Conservation (phyloP, 352 stramenopile genomes). For the Phytophthora podocarpi region DNA sequence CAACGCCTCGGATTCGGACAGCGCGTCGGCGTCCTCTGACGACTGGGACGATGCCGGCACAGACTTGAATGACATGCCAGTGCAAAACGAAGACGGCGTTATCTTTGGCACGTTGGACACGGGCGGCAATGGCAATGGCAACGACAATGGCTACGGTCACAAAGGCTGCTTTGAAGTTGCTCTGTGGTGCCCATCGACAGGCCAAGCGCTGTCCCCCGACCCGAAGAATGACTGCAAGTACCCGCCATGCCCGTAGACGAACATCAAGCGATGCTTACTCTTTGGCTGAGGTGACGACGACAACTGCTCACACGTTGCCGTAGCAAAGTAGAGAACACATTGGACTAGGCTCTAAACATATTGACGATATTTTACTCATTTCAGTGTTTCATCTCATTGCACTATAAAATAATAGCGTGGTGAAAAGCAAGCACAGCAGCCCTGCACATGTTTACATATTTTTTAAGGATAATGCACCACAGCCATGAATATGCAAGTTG, state of each 20-base stretch:
- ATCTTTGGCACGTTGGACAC: conserved; percentile 12
- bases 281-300: not conserved
- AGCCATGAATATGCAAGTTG: not conserved
- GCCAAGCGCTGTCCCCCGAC: conserved; percentile 26
- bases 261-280: not conserved
- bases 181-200: conserved; percentile 28
- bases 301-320: not conserved
- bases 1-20: conserved; percentile 7
- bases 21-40: not conserved
- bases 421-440: too few relatives aligned
- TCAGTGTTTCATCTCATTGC: not conserved
- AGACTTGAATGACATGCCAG: too few relatives aligned
- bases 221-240: conserved; percentile 42
- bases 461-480: too few relatives aligned
- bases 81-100: too few relatives aligned
- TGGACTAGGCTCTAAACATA: conserved; percentile 12
- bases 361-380: conserved; percentile 11
- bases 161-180: conserved; percentile 48
- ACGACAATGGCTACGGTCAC: not conserved
- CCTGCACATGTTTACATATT: not conserved
- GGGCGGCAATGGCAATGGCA: not conserved
- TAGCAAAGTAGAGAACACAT: not conserved
- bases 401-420: too few relatives aligned
- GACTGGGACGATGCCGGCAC: not conserved
- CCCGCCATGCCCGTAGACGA: conserved; percentile 17